Conservation (phyloP, 805 yeast genomes). For the Pichia paraexigua region DNA sequence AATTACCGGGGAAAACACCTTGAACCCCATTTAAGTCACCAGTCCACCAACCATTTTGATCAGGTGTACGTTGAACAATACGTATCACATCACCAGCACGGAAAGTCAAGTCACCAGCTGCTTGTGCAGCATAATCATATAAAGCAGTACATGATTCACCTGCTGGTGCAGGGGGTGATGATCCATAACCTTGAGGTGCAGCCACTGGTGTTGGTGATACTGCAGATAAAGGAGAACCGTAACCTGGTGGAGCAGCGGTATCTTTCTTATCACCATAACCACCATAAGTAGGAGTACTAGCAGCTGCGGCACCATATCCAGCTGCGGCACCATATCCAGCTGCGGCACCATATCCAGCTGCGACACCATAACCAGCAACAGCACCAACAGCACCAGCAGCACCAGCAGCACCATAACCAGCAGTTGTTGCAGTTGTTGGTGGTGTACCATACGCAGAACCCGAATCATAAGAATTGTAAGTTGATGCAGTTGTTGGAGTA, state of each 20-base stretch:
- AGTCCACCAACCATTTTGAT: constrained; percentile 97
- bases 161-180: constrained; percentile 22
- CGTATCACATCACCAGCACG: constrained; percentile 83
- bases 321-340: neutral
- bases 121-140: constrained; percentile 88
- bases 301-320: neutral
- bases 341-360: constrained; percentile 10
- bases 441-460: constrained; percentile 27
- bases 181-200: neutral
- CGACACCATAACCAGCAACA: constrained; percentile 26
- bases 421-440: constrained; percentile 14
- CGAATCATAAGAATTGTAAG: constrained; percentile 18
- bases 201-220: constrained; percentile 6
- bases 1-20: constrained; percentile 95
- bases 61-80: constrained; percentile 72
- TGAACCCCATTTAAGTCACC: constrained; percentile 76
- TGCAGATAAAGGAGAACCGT: neutral
- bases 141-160: constrained; percentile 75
- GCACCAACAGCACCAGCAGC: constrained; percentile 15
- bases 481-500: constrained; percentile 27
- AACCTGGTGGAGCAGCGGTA: neutral
- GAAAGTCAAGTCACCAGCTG: constrained; percentile 84
- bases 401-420: constrained; percentile 22
- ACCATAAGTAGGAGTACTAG: neutral
- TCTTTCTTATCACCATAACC: neutral